Evolutionary conservation across 176 grass and related monocot genomes (phyloP).

Genomic region (Panicum miliaceum): DNA sequence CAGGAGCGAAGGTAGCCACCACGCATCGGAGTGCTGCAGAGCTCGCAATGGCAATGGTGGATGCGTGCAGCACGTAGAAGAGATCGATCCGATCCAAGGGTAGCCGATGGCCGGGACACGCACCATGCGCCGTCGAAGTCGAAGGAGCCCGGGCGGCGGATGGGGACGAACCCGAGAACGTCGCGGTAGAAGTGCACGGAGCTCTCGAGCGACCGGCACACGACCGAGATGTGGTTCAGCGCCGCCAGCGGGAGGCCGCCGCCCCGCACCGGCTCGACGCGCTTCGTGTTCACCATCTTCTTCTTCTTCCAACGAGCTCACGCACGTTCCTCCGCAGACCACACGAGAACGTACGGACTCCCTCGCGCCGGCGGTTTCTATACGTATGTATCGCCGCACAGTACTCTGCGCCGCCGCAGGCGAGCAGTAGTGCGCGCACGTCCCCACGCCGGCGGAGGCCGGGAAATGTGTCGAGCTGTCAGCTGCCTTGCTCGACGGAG

Average conservation of each 20-base stretch:
- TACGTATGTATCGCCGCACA: no score
- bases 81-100: not conserved
- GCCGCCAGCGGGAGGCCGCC: constrained; percentile 61
- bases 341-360: no score
- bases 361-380: no score
- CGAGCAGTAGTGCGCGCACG: no score
- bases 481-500: no score
- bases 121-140: constrained; percentile 87
- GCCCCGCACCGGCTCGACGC: constrained; percentile 23
- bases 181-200: constrained; percentile 78
- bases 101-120: not conserved
- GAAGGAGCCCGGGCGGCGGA: constrained; percentile 73
- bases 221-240: constrained; percentile 87
- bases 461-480: no score
- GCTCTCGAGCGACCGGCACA: constrained; percentile 67
- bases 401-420: no score
- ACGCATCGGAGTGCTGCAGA: not conserved
- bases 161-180: constrained; percentile 76
- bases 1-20: not conserved
- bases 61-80: no score
- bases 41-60: no score
- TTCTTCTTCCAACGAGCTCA: not conserved
- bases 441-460: no score
- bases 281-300: constrained; percentile 45
- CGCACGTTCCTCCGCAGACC: no score